phyloP scores from a whole-genome alignment of 2,329 filamentous ascomycete genomes.

The Ophiostoma piceae region DNA sequence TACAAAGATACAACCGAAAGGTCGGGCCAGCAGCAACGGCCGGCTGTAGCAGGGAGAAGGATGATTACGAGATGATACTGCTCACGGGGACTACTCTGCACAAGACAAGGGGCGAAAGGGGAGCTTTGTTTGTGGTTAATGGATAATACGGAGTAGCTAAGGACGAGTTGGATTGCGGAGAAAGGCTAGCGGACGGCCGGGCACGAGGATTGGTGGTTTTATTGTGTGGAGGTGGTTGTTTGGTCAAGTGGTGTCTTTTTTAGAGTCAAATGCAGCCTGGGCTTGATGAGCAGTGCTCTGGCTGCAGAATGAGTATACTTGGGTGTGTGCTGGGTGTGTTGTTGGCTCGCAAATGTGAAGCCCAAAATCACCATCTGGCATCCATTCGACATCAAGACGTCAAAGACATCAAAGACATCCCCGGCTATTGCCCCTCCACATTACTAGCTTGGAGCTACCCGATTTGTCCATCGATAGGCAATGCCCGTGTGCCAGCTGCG shows the following conservation, averaged over 20 bases:
- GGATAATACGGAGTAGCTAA: slow-evolving; percentile 11
- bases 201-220: slow-evolving; percentile 16
- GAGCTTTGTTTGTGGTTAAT: slow-evolving; percentile 8
- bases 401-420: neutral
- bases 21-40: slow-evolving; percentile 16
- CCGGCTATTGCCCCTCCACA: slow-evolving; percentile 21
- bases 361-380: neutral
- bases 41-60: slow-evolving; percentile 22
- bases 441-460: slow-evolving; percentile 17
- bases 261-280: neutral
- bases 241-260: neutral
- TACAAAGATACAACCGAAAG: slow-evolving; percentile 23
- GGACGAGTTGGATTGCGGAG: slow-evolving; percentile 22
- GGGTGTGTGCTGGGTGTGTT: neutral
- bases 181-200: slow-evolving; percentile 23
- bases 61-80: neutral
- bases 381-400: neutral
- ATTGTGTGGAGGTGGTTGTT: neutral
- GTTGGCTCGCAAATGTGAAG: neutral
- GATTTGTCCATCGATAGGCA: slow-evolving; percentile 19
- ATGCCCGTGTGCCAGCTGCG: slow-evolving; percentile 11
- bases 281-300: neutral
- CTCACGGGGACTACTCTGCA: neutral
- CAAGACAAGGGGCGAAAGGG: slow-evolving; percentile 20
- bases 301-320: neutral